Evolutionary conservation across 148 eudicot species (phyloP).

Genomic region (Chenopodium formosanum): DNA sequence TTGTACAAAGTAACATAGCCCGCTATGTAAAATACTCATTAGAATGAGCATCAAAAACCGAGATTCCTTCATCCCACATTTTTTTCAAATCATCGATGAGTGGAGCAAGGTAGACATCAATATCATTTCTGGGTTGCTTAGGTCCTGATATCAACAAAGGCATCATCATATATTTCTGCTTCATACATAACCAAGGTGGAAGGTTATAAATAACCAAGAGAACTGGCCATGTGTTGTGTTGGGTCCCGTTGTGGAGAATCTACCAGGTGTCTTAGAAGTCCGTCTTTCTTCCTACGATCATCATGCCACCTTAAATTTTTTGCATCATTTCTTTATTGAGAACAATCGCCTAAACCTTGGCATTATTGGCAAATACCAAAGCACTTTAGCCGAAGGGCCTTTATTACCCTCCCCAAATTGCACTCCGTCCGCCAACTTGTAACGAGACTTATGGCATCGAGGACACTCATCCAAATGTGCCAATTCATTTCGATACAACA

Average conservation of each 20-base stretch:
- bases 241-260: too few species aligned
- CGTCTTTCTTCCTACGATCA: too few species aligned
- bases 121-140: background rate
- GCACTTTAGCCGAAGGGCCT: too few species aligned
- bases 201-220: too few species aligned
- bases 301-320: too few species aligned
- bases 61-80: conserved; percentile 8
- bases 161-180: conserved; percentile 26
- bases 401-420: background rate
- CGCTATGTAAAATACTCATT: background rate
- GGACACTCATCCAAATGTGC: background rate
- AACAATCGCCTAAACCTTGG: too few species aligned
- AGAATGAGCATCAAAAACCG: conserved; percentile 20
- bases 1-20: conserved; percentile 25
- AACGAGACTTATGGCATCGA: background rate
- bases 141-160: conserved; percentile 26
- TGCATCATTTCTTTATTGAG: too few species aligned
- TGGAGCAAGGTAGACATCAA: too few species aligned
- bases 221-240: too few species aligned
- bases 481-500: background rate
- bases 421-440: background rate
- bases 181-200: conserved; percentile 9
- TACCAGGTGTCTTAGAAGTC: too few species aligned
- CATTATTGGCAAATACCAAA: too few species aligned
- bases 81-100: too few species aligned